Conservation (phyloP, 345 rosid genomes). For the Dipteronia sinensis region DNA sequence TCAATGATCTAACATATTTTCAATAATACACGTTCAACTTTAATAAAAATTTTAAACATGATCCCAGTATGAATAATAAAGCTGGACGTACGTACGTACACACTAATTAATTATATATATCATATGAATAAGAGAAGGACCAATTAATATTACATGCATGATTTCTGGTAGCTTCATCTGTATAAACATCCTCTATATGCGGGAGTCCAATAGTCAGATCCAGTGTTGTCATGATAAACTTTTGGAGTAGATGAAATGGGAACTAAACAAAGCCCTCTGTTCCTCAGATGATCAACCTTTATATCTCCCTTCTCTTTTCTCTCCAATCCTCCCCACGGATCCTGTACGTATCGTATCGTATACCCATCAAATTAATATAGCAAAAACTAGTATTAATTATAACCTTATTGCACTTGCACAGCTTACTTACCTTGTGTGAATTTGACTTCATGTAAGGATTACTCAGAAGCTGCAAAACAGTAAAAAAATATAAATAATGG, state of each 20-base stretch:
- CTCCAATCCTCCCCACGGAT: slow-evolving; percentile 71
- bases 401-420: neutral
- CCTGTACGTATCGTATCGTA: slow-evolving; percentile 35
- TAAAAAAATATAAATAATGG: neutral
- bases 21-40: too few relatives aligned
- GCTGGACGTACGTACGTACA: too few relatives aligned
- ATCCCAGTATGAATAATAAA: too few relatives aligned
- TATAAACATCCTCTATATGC: slow-evolving; percentile 74
- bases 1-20: too few relatives aligned
- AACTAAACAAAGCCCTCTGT: slow-evolving; percentile 85
- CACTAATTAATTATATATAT: too few relatives aligned
- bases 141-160: too few relatives aligned
- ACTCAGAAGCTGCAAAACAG: slow-evolving; percentile 58
- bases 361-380: too few relatives aligned
- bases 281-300: slow-evolving; percentile 58
- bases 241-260: slow-evolving; percentile 70
- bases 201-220: slow-evolving; percentile 86
- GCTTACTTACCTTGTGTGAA: slow-evolving; percentile 58
- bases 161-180: slow-evolving; percentile 34
- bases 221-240: slow-evolving; percentile 60
- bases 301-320: slow-evolving; percentile 56
- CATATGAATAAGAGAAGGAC: too few relatives aligned
- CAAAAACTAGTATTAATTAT: neutral
- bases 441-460: slow-evolving; percentile 76
- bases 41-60: too few relatives aligned